These are phyloP conservation scores for Calocera viscosa DNA, from an alignment of 768 basidiomycete species.

Conservation along the genomic window DNA sequence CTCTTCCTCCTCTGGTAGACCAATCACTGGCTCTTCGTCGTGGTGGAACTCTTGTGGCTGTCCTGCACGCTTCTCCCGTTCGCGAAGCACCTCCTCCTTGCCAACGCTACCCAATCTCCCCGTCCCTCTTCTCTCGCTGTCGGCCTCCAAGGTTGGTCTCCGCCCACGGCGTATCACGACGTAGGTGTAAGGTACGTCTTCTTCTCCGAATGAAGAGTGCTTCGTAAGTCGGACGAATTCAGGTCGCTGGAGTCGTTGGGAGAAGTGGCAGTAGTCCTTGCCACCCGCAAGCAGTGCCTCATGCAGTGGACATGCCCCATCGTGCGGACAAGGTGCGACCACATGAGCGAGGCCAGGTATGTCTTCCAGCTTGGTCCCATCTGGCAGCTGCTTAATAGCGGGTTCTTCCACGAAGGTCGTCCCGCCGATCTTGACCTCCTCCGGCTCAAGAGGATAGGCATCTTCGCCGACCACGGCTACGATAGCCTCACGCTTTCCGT, in stretches of 20 bases:
- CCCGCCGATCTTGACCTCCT: background rate
- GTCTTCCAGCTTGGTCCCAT: slow-evolving; percentile 12
- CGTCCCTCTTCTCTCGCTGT: slow-evolving; percentile 7
- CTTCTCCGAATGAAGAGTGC: slow-evolving; percentile 70
- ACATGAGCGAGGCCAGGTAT: slow-evolving; percentile 40
- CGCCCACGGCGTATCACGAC: slow-evolving; percentile 71
- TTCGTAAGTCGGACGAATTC: slow-evolving; percentile 77
- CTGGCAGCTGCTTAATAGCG: slow-evolving; percentile 9
- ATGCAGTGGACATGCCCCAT: slow-evolving; percentile 62
- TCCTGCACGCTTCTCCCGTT: slow-evolving; percentile 8
- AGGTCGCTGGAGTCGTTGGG: slow-evolving; percentile 78
- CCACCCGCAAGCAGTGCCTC: slow-evolving; percentile 30
- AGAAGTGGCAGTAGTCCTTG: slow-evolving; percentile 52
- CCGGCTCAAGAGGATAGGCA: background rate
- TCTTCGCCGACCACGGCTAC: background rate
- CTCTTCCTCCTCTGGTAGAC: background rate
- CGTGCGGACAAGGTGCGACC: slow-evolving; percentile 91
- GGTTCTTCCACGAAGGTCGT: background rate
- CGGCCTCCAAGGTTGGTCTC: slow-evolving; percentile 36
- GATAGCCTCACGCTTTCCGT: slow-evolving; percentile 42
- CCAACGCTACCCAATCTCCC: background rate
- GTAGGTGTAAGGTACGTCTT: slow-evolving; percentile 82
- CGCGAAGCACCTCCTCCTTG: slow-evolving; percentile 1
- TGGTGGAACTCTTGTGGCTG: background rate
- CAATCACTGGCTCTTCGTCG: background rate